Evolutionary conservation across 129 eudicot species (phyloP).

Genomic region (Flaveria trinervia): DNA sequence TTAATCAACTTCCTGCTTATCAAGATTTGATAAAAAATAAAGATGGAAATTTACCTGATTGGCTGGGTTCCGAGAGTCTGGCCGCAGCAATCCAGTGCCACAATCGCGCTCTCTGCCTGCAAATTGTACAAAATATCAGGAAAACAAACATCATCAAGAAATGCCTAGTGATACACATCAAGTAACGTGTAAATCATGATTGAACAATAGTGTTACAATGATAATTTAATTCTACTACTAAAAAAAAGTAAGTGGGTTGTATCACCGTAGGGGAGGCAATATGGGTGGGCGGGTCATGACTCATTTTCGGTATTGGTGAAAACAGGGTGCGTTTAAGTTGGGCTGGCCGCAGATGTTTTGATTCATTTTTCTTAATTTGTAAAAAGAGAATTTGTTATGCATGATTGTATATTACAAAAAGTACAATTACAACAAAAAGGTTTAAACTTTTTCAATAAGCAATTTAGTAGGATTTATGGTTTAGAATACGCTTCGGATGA

Average conservation of each 20-base stretch:
- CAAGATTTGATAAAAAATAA: background rate
- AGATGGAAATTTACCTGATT: constrained; percentile 50
- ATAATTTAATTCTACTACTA: background rate
- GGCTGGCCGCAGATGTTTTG: too few relatives aligned
- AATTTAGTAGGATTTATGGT: background rate
- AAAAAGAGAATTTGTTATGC: background rate
- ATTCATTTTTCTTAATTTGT: background rate
- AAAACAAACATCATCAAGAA: constrained; percentile 2
- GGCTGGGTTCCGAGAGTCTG: constrained; percentile 81
- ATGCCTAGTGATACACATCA: too few relatives aligned
- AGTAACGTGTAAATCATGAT: background rate
- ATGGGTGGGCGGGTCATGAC: background rate
- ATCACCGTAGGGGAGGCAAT: background rate
- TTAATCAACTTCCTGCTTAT: constrained; percentile 6
- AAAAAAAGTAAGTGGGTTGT: background rate
- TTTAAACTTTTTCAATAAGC: background rate
- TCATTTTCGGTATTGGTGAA: background rate
- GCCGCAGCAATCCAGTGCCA: constrained; percentile 91
- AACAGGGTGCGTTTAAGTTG: too few relatives aligned
- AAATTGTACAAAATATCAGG: constrained; percentile 12
- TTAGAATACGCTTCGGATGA: background rate
- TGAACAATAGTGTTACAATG: too few relatives aligned
- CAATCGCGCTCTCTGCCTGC: constrained; percentile 93
- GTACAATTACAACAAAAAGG: background rate
- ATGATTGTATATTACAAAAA: background rate